phyloP scores from a whole-genome alignment of 1,139 yeast species.

The Sugiyamaella neomexicana region DNA sequence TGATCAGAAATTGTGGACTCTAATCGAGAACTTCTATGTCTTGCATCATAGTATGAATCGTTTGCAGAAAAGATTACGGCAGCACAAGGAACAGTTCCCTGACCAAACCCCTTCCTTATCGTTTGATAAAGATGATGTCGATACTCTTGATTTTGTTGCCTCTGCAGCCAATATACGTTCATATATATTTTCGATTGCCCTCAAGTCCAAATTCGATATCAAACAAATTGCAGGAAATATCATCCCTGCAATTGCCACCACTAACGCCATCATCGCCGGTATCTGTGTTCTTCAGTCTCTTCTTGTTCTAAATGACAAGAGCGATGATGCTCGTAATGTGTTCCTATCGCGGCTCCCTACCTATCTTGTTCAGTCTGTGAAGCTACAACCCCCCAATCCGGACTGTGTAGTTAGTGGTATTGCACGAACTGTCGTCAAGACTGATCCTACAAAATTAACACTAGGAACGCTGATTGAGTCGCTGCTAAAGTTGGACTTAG shows the following conservation, averaged over 20 bases:
- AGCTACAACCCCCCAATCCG: conserved; percentile 59
- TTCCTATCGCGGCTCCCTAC: conserved; percentile 67
- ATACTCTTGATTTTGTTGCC: conserved; percentile 82
- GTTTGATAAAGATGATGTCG: conserved; percentile 95
- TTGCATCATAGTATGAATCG: conserved; percentile 52
- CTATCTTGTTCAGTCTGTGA: conserved; percentile 66
- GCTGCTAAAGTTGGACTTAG: conserved; percentile 49
- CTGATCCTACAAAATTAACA: conserved; percentile 39
- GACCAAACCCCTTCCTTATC: conserved; percentile 28
- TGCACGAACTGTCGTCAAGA: conserved; percentile 51
- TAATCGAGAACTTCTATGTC: conserved; percentile 63
- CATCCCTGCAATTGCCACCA: conserved; percentile 97
- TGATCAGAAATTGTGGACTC: conserved; percentile 66
- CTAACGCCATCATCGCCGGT: conserved; percentile 94
- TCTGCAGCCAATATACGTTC: conserved; percentile 87
- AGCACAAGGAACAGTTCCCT: conserved; percentile 40
- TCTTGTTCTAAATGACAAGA: conserved; percentile 46
- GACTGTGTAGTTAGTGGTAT: conserved; percentile 74
- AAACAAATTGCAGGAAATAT: conserved; percentile 97
- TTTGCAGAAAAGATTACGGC: conserved; percentile 52
- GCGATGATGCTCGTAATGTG: conserved; percentile 47
- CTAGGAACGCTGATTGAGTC: conserved; percentile 50
- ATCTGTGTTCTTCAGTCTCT: conserved; percentile 74
- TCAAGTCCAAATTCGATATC: conserved; percentile 78
- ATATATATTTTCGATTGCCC: conserved; percentile 65